phyloP scores from a whole-genome alignment of 2,329 filamentous ascomycete genomes.

The Colletotrichum tropicale region DNA sequence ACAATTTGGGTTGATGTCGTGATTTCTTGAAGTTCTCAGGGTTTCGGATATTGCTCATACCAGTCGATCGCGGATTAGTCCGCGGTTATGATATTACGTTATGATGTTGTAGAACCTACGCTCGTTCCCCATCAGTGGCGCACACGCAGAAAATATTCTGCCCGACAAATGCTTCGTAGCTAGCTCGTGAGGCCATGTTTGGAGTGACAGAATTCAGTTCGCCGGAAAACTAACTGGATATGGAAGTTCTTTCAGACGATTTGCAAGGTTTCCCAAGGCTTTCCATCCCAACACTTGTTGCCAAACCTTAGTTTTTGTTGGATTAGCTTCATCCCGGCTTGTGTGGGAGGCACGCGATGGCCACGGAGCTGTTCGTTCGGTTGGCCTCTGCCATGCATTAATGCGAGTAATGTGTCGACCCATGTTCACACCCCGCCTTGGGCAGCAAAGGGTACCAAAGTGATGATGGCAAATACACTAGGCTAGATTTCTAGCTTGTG shows the following conservation, averaged over 20 bases:
- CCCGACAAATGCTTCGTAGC: background rate
- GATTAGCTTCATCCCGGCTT: background rate
- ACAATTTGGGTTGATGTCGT: background rate
- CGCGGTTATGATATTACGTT: background rate
- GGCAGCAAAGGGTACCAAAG: background rate
- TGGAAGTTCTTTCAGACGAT: background rate
- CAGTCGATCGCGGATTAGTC: background rate
- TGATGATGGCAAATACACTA: accelerated
- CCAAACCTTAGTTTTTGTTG: background rate
- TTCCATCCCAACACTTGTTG: background rate
- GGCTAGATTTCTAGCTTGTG: background rate
- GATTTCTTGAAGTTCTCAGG: background rate
- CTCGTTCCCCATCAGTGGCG: background rate
- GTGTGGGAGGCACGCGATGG: background rate
- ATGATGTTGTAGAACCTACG: background rate
- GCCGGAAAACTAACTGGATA: background rate
- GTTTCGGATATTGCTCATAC: background rate
- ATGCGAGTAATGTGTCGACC: background rate
- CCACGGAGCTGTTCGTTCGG: background rate
- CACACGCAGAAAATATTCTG: background rate
- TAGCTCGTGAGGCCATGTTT: background rate
- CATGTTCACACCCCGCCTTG: background rate
- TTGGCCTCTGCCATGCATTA: background rate
- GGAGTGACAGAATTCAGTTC: background rate
- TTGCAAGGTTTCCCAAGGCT: background rate